Conservation (phyloP, 768 basidiomycete species). For the Multifurca ochricompacta region DNA sequence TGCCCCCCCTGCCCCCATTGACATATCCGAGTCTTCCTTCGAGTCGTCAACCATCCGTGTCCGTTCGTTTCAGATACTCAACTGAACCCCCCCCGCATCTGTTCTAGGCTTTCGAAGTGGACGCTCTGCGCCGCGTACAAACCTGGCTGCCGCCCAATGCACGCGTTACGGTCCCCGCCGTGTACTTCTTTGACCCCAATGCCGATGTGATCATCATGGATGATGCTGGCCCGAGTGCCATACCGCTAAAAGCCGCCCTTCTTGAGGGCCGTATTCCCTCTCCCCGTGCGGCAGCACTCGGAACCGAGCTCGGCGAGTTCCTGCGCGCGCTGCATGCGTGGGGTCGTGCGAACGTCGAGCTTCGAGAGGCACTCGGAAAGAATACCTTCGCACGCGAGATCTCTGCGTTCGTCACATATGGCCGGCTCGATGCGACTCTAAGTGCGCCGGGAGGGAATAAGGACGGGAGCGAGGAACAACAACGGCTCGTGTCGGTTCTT, state of each 20-base stretch:
- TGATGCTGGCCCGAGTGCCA: slow-evolving; percentile 40
- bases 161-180: slow-evolving; percentile 40
- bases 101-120: slow-evolving; percentile 36
- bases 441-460: background rate
- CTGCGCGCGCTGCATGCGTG: slow-evolving; percentile 44
- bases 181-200: slow-evolving; percentile 43
- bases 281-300: slow-evolving; percentile 37
- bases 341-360: slow-evolving; percentile 27
- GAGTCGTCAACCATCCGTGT: too few relatives aligned
- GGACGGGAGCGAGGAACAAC: background rate
- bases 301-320: slow-evolving; percentile 46
- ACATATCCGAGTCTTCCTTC: too few relatives aligned
- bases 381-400: slow-evolving; percentile 36
- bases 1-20: too few relatives aligned
- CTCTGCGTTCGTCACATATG: slow-evolving; percentile 37
- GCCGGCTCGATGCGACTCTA: slow-evolving; percentile 32
- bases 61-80: background rate
- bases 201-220: slow-evolving; percentile 53
- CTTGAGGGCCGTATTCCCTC: slow-evolving; percentile 27
- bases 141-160: slow-evolving; percentile 31
- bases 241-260: slow-evolving; percentile 36
- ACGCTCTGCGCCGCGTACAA: slow-evolving; percentile 41
- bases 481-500: slow-evolving; percentile 22
- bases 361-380: slow-evolving; percentile 1
- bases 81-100: background rate